Conservation (phyloP, 2,329 filamentous ascomycete species). For the Ascochyta koolunga region DNA sequence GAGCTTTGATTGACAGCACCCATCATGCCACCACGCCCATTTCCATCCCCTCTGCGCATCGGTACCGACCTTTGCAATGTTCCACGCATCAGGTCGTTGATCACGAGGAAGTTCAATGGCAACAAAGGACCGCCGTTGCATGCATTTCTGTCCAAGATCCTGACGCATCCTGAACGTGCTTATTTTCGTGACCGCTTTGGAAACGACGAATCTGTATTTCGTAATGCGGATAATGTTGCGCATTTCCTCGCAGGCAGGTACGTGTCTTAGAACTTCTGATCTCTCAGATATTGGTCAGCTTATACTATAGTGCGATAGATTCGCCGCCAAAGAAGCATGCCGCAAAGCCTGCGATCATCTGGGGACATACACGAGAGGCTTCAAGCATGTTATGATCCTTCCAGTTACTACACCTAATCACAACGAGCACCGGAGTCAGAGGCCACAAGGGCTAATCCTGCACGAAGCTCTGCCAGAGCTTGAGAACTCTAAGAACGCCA, state of each 20-base stretch:
- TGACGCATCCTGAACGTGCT: constrained; percentile 41
- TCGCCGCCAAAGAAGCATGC: constrained; percentile 59
- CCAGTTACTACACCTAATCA: constrained; percentile 18
- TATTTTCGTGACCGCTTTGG: constrained; percentile 42
- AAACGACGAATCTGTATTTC: constrained; percentile 6
- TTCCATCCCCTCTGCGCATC: constrained; percentile 70
- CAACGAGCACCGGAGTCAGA: constrained; percentile 19
- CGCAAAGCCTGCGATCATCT: constrained; percentile 52
- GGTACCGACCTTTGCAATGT: constrained; percentile 82
- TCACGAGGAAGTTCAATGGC: constrained; percentile 46
- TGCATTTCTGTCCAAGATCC: constrained; percentile 30
- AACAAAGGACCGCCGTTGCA: constrained; percentile 14
- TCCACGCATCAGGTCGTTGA: constrained; percentile 65
- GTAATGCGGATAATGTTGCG: constrained; percentile 26
- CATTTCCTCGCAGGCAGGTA: constrained; percentile 47
- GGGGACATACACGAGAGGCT: constrained; percentile 25
- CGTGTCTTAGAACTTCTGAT: not conserved
- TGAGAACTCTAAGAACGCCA: not conserved
- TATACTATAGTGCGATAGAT: constrained; percentile 40
- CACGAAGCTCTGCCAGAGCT: constrained; percentile 16
- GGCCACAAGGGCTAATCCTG: constrained; percentile 38
- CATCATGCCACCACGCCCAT: constrained; percentile 55
- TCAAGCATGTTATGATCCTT: constrained; percentile 50
- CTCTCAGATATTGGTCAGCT: not conserved
- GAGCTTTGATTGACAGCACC: not conserved